Base-by-base conservation (phyloP, 371 early-diverging fungal species). In the Funneliformis caledonium region DNA sequence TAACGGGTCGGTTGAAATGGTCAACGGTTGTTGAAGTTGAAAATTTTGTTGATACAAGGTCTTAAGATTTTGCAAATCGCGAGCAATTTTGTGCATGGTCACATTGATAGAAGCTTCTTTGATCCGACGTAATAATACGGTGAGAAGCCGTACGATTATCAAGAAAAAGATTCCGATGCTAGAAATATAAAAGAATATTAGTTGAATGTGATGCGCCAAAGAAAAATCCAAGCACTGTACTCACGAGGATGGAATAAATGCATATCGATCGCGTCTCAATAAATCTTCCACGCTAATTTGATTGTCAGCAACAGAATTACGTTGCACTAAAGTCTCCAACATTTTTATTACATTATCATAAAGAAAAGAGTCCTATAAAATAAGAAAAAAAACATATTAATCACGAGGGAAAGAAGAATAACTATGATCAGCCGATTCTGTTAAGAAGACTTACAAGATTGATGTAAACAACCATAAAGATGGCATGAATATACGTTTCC, bases 121-220 rank as follows among this genome's bases (percentile, higher is more conserved):
- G 14, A 65, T 31, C 14, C 65, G 65, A 31, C 10, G 82, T 16
- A 65, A 26, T 31, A 65, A 14, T 56, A 85, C 83, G 68, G 85
- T 85, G 9, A 85, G 60, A 8, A 87, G 61, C 0, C 86, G 81
- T 0, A 81, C 82, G n/a, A 86, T 81, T 2, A 81, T 76, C 7
- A 86, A 69, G 6, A 84, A 68, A 16, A 62, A 48, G 33, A 52
- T 67, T 16, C 69, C 69, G 19, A 69, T 19, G 1, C 69, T 69
- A 69, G 19, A 10, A 10, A 65, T 43, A 11, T 68, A 42, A 26
- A 45, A 19, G 14, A 65, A 0, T 65, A 37, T 31, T 65, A 11
- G 8, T 4, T 10, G 8, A 65, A 31, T 33, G 33, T 65, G 8
- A 26, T 7, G 22, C 12, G 12, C 10, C 33, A 65, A 65, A 8